Evolutionary conservation across 331 rosid species (phyloP).

Genomic region (Quercus tomentella): DNA sequence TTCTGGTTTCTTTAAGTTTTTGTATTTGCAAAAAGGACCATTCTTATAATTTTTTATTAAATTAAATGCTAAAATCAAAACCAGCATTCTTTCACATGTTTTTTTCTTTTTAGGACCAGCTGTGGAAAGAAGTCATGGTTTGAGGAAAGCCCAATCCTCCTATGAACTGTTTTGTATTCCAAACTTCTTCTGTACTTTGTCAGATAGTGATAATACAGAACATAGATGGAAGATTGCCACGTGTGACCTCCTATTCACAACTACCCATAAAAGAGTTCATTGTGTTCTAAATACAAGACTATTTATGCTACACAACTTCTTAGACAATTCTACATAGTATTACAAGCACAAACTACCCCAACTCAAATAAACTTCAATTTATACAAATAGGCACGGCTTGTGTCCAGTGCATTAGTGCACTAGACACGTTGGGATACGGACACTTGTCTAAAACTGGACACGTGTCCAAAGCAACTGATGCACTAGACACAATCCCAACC

Average conservation of each 20-base stretch:
- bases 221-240: background rate
- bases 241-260: background rate
- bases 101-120: background rate
- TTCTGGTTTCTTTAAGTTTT: background rate
- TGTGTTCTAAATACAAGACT: background rate
- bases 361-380: background rate
- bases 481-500: no score
- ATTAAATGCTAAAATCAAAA: background rate
- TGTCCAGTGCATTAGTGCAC: no score
- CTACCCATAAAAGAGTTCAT: background rate
- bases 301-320: background rate
- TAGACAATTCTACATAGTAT: background rate
- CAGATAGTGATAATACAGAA: background rate
- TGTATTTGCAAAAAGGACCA: background rate
- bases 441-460: no score
- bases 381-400: background rate
- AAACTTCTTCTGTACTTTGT: background rate
- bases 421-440: no score
- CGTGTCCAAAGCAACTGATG: no score
- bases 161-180: background rate
- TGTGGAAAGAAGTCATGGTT: background rate
- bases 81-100: background rate
- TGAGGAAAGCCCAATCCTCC: background rate
- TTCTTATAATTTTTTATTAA: background rate
- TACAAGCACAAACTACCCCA: background rate